phyloP scores from a whole-genome alignment of 108 stramenopile species.

The Skeletonema tropicum region DNA sequence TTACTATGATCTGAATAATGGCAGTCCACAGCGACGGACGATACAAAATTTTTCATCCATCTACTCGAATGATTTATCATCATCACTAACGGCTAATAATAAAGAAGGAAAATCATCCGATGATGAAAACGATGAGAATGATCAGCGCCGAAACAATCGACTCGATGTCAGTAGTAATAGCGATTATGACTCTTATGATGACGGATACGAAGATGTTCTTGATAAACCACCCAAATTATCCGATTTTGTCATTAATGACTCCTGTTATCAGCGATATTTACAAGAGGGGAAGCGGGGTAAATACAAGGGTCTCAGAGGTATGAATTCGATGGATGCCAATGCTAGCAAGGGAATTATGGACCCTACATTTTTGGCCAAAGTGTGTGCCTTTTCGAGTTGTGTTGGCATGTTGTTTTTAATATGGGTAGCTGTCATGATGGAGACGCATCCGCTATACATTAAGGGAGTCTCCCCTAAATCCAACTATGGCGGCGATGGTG shows the following conservation, averaged over 20 bases:
- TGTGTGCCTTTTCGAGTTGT: conserved; percentile 31
- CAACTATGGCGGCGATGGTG: not conserved
- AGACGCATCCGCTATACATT: conserved; percentile 46
- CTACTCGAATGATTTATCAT: not conserved
- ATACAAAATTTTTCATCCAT: conserved; percentile 6
- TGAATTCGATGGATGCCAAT: not conserved
- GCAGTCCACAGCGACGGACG: not conserved
- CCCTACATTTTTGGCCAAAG: conserved; percentile 35
- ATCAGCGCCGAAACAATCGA: not conserved
- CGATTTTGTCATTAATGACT: conserved; percentile 46
- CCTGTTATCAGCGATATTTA: conserved; percentile 29
- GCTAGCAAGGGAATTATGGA: conserved; percentile 16
- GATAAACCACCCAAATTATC: conserved; percentile 38
- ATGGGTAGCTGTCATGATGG: conserved; percentile 38
- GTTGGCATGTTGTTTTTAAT: conserved; percentile 50
- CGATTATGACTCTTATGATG: conserved; percentile 12
- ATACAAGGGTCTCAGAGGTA: conserved; percentile 24
- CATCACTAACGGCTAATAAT: not conserved
- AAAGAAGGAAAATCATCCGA: conserved; percentile 1
- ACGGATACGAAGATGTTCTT: conserved; percentile 27
- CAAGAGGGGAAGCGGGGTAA: conserved; percentile 27
- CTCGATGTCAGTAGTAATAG: conserved; percentile 1
- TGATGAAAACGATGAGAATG: conserved; percentile 45
- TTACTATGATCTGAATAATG: conserved; percentile 8
- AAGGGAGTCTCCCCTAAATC: conserved; percentile 37